Evolutionary conservation across 2,329 filamentous ascomycete genomes (phyloP), one percentile per base, ranked within the genome.

Genomic region (Sporothrix humicola): DNA sequence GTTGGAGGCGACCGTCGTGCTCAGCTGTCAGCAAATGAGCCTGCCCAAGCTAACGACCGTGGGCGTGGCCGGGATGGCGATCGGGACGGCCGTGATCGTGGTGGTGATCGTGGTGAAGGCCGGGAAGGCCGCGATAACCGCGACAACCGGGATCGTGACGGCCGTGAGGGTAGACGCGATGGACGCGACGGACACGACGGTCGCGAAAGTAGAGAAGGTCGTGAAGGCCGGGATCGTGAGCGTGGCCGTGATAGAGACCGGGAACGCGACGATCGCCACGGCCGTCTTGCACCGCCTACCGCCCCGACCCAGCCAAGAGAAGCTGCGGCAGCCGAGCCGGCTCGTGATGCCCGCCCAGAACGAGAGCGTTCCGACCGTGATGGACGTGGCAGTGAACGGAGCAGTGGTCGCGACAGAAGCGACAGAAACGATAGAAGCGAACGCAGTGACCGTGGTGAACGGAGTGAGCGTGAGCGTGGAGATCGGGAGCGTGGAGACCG

Each of bases 191-290:
- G 77, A 54, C 42, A 44, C n/a, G 63, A 68, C 31, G 31, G 31
- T 37, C 31, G 31, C 31, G 31, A 37, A 37, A 37, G 31, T 7
- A 37, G 31, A 37, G 31, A 37, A 37, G 31, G 31, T 7, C 31
- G 31, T 7, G n/a, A 44, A 3, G 10, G 4, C 58, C 58, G 58
- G 58, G 58, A 63, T 15, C 76, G 59, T 10, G 26, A 56, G 15
- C 26, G 59, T 9, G 73, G 72, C 20, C 73, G 73, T 3, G 70
- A 72, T 44, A 59, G 77, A 12, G 75, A 75, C 17, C 83, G 85
- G 9, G 87, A 72, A 2, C 71, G 71, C n/a, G 71, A 89, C 46
- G 86, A 87, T 13, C 84, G 85, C 66, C 81, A 83, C 71, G 78
- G 82, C 23, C 84, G 86, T n/a, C 81, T 31, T 48, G 26, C 72